Conservation (phyloP, 1,284 basidiomycete species). For the Microbotryum silenes-acaulis region DNA sequence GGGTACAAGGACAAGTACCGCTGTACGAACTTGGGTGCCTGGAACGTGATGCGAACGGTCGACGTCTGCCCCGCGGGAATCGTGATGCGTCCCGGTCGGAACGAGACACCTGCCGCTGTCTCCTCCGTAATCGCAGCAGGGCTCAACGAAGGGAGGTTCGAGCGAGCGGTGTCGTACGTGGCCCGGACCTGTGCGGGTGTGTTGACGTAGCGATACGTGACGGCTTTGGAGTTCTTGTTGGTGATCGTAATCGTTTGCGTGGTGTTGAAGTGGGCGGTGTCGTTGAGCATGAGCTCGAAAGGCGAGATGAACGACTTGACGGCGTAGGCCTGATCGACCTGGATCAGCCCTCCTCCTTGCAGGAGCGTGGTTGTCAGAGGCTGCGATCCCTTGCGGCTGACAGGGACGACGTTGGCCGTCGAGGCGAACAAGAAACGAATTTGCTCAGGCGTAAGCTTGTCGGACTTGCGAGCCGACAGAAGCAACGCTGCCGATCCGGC, state of each 20-base stretch:
- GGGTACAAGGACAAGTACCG: background rate
- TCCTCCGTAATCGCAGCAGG: too few relatives aligned
- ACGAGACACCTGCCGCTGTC: too few relatives aligned
- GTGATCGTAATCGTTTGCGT: slow-evolving; percentile 42
- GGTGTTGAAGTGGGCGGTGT: slow-evolving; percentile 54
- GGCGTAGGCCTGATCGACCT: slow-evolving; percentile 56
- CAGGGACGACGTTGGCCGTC: slow-evolving; percentile 50
- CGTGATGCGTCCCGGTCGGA: background rate
- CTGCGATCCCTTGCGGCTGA: slow-evolving; percentile 26
- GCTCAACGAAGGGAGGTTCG: background rate
- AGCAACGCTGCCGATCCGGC: slow-evolving; percentile 59
- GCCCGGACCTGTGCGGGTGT: background rate
- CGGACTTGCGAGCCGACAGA: slow-evolving; percentile 50
- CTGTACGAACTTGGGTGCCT: slow-evolving; percentile 5
- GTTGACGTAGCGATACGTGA: background rate
- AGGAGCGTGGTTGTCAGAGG: slow-evolving; percentile 35
- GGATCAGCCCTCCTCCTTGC: slow-evolving; percentile 50
- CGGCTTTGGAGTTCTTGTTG: background rate
- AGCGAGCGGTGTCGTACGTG: slow-evolving; percentile 1
- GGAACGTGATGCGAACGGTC: slow-evolving; percentile 1
- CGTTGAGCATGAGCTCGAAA: slow-evolving; percentile 57
- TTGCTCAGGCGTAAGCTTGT: slow-evolving; percentile 42
- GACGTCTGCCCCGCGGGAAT: background rate
- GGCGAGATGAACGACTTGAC: slow-evolving; percentile 52
- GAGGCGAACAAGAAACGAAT: slow-evolving; percentile 53